Base-by-base conservation (phyloP, 345 rosid genomes). In the Dipteronia sinensis region DNA sequence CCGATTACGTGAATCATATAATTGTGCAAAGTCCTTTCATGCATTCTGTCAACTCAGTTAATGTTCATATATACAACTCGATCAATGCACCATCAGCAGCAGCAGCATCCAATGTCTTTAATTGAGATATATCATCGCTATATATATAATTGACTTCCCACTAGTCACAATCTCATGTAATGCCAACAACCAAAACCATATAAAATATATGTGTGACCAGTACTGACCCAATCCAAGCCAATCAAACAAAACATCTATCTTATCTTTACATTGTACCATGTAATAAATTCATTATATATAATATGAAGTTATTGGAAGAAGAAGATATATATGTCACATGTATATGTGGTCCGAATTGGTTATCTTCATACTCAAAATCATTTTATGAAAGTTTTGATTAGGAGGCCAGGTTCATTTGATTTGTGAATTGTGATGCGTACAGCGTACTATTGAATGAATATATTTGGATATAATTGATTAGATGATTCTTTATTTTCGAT, bases 1-100 rank as follows among this genome's bases (percentile, higher is more conserved):
- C 58, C 87, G 72, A 84, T 75, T 79, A 65, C 91, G 90, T 88
- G 93, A 88, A 58, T 58, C 89, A 71, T 80, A 71, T 79, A 69
- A 84, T 71, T 70, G 75, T 62, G 58, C 55, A 12, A 34, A 23
- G 58, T 63, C 77, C 46, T 80, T 47, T 58, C 68, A 22, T 67
- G 80, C 67, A 31, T 51, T 71, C 70, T 49, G 79, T 79, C 77
- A 20, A 53, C 34, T 71, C 53, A 76, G 46, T 61, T 69, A 75
- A 58, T 77, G 73, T 65, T 49, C 49, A 46, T 46, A 46, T 46
- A 46, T 46, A 29, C 76, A 72, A 49, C 67, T 74, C 82, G 65
- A 59, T 80, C 82, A 67, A 59, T 80, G 40, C 59, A 15, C 19
- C 59, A 53, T 10, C 27, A 27, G 27, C 27, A 27, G 56, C 56